phyloP scores from a whole-genome alignment of 2,329 filamentous ascomycete species.

The Rutstroemia sp. region DNA sequence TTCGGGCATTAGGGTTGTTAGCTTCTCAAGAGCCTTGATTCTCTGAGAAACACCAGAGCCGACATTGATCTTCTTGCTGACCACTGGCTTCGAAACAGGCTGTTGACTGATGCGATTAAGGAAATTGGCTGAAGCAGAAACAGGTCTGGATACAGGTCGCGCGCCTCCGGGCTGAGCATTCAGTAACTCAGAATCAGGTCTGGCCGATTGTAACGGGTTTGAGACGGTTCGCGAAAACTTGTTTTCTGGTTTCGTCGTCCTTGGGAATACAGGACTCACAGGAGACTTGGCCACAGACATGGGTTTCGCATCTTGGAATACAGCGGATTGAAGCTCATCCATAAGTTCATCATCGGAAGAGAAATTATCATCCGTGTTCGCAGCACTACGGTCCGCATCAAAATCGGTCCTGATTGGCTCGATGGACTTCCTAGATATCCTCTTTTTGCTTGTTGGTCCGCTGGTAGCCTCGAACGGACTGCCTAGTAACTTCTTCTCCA shows the following conservation, averaged over 20 bases:
- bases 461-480: conserved; percentile 1
- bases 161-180: conserved; percentile 33
- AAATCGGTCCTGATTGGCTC: conserved; percentile 52
- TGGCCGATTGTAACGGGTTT: conserved; percentile 29
- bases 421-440: conserved; percentile 20
- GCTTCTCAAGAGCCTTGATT: conserved; percentile 86
- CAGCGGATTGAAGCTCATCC: conserved; percentile 78
- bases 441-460: conserved; percentile 8
- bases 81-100: conserved; percentile 38
- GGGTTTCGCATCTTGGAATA: conserved; percentile 74
- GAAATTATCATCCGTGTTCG: conserved; percentile 40
- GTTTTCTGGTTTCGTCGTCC: conserved; percentile 20
- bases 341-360: conserved; percentile 74
- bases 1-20: conserved; percentile 45
- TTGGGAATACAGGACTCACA: conserved; percentile 55
- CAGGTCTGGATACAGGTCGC: conserved; percentile 23
- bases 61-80: conserved; percentile 67
- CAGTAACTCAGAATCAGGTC: conserved; percentile 32
- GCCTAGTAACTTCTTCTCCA: background rate
- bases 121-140: conserved; percentile 47
- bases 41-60: conserved; percentile 89
- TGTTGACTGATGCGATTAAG: conserved; percentile 48
- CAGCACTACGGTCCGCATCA: conserved; percentile 28
- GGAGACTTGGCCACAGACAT: conserved; percentile 77
- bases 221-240: conserved; percentile 30